A percentile compares a stretch with the other conserved stretches of the same genome.
Evolutionary conservation across 495 filamentous ascomycete species (phyloP).

Genomic region (Xylaria venustula): DNA sequence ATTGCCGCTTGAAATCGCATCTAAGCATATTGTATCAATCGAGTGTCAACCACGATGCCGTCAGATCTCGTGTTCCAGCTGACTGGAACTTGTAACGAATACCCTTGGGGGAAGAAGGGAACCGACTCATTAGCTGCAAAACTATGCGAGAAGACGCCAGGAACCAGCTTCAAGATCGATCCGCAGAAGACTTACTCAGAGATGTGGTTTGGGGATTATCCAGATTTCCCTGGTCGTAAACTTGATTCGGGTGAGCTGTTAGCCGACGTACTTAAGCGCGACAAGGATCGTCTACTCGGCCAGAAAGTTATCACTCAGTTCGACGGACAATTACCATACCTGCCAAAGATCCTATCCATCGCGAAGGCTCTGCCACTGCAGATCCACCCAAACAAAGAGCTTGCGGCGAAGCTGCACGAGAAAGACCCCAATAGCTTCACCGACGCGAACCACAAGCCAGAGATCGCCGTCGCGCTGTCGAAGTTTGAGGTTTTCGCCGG

Average conservation of each 20-base stretch:
- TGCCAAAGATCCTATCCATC: conserved; percentile 80
- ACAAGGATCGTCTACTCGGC: conserved; percentile 65
- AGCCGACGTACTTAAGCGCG: conserved; percentile 60
- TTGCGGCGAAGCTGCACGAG: conserved; percentile 62
- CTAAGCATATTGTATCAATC: background rate
- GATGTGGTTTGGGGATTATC: conserved; percentile 85
- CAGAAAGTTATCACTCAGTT: conserved; percentile 61
- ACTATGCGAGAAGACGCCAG: conserved; percentile 65
- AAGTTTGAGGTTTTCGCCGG: conserved; percentile 78
- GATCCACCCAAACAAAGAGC: conserved; percentile 68
- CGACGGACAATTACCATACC: conserved; percentile 65
- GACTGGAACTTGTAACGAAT: conserved; percentile 53
- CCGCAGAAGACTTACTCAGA: conserved; percentile 62
- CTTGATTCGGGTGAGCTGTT: conserved; percentile 62
- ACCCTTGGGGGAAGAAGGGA: conserved; percentile 70
- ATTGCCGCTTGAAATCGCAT: background rate
- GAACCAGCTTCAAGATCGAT: conserved; percentile 66
- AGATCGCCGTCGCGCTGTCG: conserved; percentile 74
- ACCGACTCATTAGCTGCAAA: conserved; percentile 67
- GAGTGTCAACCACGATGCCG: conserved; percentile 12
- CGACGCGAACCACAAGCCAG: conserved; percentile 79
- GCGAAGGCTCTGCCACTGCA: conserved; percentile 79
- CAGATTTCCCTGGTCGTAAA: conserved; percentile 63
- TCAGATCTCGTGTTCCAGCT: conserved; percentile 47
- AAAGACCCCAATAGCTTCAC: conserved; percentile 64